Percentiles rank a stretch among this genome's conserved stretches.
Evolutionary conservation across 192 early-diverging fungal genomes (phyloP).

Genomic region (Linnemannia exigua): DNA sequence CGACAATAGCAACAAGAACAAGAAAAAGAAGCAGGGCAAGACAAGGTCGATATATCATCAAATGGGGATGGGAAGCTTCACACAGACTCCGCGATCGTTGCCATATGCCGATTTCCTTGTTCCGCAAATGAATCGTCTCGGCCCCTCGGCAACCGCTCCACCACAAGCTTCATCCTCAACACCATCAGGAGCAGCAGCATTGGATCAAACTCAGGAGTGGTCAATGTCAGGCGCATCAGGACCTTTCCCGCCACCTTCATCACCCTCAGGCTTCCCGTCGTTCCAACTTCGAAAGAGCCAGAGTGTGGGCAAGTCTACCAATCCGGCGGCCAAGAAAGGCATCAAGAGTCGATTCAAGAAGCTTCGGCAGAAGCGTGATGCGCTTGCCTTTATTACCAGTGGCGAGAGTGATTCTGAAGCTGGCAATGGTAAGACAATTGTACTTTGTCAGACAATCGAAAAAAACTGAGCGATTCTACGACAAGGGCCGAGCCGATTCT

Average conservation of each 20-base stretch:
- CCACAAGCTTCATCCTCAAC: background rate
- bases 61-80: background rate
- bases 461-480: background rate
- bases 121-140: background rate
- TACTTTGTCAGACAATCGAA: background rate
- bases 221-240: background rate
- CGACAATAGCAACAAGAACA: background rate
- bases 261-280: background rate
- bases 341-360: slow-evolving; percentile 39
- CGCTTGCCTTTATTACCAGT: slow-evolving; percentile 39
- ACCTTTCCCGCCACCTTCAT: background rate
- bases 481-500: background rate
- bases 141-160: background rate
- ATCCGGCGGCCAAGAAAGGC: slow-evolving; percentile 26
- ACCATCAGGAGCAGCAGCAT: background rate
- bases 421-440: slow-evolving; percentile 16
- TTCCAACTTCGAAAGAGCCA: slow-evolving; percentile 18
- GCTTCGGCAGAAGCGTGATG: slow-evolving; percentile 25
- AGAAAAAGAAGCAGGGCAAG: background rate
- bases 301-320: slow-evolving; percentile 24
- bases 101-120: slow-evolving; percentile 4
- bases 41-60: slow-evolving; percentile 13
- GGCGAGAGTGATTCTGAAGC: slow-evolving; percentile 54
- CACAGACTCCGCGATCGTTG: slow-evolving; percentile 20
- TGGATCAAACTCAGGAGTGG: background rate